phyloP scores from a whole-genome alignment of 2,329 filamentous ascomycete species.

The Paraphoma sp. region DNA sequence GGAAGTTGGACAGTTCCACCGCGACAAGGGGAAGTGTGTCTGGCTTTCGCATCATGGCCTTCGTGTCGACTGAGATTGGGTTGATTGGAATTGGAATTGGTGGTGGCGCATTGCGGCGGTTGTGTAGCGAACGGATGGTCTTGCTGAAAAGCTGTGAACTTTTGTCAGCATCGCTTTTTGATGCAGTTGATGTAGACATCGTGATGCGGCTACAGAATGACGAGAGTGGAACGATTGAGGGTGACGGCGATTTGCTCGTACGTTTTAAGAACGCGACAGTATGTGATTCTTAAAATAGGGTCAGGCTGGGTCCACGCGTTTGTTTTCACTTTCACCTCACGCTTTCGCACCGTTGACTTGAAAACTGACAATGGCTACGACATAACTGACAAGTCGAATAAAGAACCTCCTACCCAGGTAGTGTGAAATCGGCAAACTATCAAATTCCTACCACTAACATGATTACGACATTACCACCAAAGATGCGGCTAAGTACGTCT shows the following conservation, averaged over 20 bases:
- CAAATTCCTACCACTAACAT: not conserved
- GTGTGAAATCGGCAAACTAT: too few species aligned
- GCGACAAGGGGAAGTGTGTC: constrained; percentile 3
- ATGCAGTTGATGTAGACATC: not conserved
- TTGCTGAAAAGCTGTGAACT: constrained; percentile 5
- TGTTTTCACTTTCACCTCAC: not conserved
- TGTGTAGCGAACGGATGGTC: constrained; percentile 6
- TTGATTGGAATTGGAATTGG: constrained; percentile 1
- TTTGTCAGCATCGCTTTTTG: not conserved
- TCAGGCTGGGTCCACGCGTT: not conserved
- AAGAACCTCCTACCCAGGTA: too few species aligned
- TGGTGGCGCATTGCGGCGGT: constrained; percentile 3
- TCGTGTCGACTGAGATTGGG: not conserved
- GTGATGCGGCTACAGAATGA: not conserved
- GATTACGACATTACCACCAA: not conserved
- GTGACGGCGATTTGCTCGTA: not conserved
- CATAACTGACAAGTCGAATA: not conserved
- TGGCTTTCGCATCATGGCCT: not conserved
- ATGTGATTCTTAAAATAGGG: too few species aligned
- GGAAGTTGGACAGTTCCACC: constrained; percentile 18
- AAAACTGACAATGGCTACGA: not conserved
- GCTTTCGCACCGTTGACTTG: too few species aligned
- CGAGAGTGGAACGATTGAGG: not conserved
- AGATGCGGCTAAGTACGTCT: not conserved
- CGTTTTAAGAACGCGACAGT: too few species aligned